Evolutionary conservation across 164 flowering plant genomes (phyloP).

Genomic region (Paratinospora sagittata): DNA sequence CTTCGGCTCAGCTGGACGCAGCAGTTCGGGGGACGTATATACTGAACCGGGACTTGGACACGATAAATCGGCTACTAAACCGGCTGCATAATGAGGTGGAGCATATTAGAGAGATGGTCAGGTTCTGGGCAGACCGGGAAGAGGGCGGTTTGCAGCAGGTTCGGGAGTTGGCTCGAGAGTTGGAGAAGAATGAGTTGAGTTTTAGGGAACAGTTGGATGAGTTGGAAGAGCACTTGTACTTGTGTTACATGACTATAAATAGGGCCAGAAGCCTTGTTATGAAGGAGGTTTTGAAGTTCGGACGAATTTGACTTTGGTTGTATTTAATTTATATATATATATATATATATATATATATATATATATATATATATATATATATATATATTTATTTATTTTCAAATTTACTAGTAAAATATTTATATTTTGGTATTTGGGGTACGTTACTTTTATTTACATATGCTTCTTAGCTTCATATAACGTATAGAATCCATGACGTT

Average conservation of each 20-base stretch:
- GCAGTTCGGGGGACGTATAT: conserved; percentile 69
- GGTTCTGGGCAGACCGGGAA: conserved; percentile 35
- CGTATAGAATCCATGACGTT: too few species aligned
- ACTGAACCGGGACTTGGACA: conserved; percentile 60
- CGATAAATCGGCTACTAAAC: conserved; percentile 53
- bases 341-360: too few species aligned
- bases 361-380: too few species aligned
- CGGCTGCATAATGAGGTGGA: conserved; percentile 61
- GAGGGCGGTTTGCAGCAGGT: conserved; percentile 29
- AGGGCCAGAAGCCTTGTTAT: conserved; percentile 57
- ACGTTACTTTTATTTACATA: too few species aligned
- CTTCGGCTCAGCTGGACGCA: conserved; percentile 51
- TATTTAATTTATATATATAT: too few species aligned
- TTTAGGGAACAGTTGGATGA: conserved; percentile 66
- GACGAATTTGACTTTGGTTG: conserved; percentile 8
- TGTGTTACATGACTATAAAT: conserved; percentile 73
- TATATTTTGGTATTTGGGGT: too few species aligned
- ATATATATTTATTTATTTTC: too few species aligned
- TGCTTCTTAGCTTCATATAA: too few species aligned
- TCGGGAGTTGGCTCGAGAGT: conserved; percentile 43
- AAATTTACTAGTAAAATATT: too few species aligned
- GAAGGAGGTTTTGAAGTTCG: conserved; percentile 37
- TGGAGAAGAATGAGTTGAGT: conserved; percentile 37
- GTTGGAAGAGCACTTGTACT: conserved; percentile 63
- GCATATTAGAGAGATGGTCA: conserved; percentile 30